Evolutionary conservation across 345 rosid species (phyloP).

Genomic region (Carallia pectinifolia): DNA sequence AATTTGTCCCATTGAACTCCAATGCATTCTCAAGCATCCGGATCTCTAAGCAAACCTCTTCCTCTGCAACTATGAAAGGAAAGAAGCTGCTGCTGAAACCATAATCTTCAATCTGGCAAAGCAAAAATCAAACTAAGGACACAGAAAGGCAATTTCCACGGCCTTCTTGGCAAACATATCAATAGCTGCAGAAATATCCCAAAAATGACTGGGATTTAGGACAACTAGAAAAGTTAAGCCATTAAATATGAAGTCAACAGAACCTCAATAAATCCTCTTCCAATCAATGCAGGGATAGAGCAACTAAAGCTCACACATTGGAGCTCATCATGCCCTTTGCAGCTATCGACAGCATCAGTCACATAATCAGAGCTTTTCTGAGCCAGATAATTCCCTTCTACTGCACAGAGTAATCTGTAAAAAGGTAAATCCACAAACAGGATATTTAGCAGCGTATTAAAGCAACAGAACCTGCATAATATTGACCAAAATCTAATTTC

Average conservation of each 20-base stretch:
- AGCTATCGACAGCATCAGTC: conserved; percentile 39
- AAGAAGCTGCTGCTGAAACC: conserved; percentile 84
- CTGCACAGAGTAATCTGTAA: conserved; percentile 81
- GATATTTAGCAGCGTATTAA: conserved; percentile 4
- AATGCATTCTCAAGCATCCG: conserved; percentile 66
- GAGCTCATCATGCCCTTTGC: conserved; percentile 50
- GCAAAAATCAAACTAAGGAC: conserved; percentile 18
- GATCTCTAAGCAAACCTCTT: conserved; percentile 83
- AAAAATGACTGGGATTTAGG: not conserved
- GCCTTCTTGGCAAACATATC: not conserved
- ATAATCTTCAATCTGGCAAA: conserved; percentile 82
- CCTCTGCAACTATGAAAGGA: conserved; percentile 91
- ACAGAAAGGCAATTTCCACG: not conserved
- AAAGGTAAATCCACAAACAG: conserved; percentile 1
- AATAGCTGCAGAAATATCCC: not conserved
- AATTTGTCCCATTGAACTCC: conserved; percentile 60
- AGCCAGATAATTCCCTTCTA: conserved; percentile 81
- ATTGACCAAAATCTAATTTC: not conserved
- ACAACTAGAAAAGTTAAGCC: not conserved
- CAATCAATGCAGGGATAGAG: conserved; percentile 53
- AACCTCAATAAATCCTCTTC: conserved; percentile 99
- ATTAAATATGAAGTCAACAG: conserved; percentile 19
- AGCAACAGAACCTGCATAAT: not conserved
- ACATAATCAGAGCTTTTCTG: conserved; percentile 57
- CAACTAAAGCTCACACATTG: conserved; percentile 65